These are phyloP conservation scores for Globisporangium nagaii DNA, from an alignment of 352 stramenopile genomes.

Conservation along the genomic window DNA sequence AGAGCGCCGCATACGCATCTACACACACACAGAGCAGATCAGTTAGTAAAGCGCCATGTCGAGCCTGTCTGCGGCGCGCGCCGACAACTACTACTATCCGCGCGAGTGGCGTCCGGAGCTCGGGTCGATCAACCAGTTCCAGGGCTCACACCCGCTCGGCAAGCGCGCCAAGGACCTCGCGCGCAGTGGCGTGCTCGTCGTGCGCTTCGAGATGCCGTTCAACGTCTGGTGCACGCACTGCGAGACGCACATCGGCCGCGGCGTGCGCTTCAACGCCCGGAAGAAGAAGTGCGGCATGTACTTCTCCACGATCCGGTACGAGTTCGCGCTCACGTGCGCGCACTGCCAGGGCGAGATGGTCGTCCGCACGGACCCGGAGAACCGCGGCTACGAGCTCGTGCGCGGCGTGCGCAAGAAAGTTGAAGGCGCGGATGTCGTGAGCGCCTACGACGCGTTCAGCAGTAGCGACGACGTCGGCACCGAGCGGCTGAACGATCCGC, in stretches of 20 bases:
- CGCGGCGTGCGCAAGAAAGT: conserved; percentile 88
- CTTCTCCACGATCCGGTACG: conserved; percentile 91
- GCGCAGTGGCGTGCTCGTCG: conserved; percentile 83
- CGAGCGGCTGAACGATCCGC: conserved; percentile 52
- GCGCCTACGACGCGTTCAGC: not conserved
- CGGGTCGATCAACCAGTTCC: conserved; percentile 85
- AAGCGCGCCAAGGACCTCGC: conserved; percentile 83
- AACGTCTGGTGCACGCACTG: conserved; percentile 91
- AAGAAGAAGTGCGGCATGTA: conserved; percentile 90
- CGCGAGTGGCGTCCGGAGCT: conserved; percentile 86
- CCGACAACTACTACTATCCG: conserved; percentile 98
- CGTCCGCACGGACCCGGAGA: conserved; percentile 95
- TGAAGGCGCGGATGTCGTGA: conserved; percentile 28
- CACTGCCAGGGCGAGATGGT: conserved; percentile 84
- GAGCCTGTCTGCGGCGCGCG: conserved; percentile 93
- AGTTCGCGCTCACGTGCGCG: conserved; percentile 94
- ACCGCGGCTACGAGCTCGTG: conserved; percentile 84
- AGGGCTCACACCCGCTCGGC: conserved; percentile 65
- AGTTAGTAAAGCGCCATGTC: too few relatives aligned
- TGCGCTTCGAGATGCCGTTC: conserved; percentile 98
- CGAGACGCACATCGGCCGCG: conserved; percentile 59
- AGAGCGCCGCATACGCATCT: too few relatives aligned
- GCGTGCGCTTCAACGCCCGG: conserved; percentile 95
- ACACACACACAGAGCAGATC: too few relatives aligned
- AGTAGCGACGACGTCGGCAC: conserved; percentile 16